Evolutionary conservation across 257 asterid genomes (phyloP).

Genomic region (Solanum medicagineum): DNA sequence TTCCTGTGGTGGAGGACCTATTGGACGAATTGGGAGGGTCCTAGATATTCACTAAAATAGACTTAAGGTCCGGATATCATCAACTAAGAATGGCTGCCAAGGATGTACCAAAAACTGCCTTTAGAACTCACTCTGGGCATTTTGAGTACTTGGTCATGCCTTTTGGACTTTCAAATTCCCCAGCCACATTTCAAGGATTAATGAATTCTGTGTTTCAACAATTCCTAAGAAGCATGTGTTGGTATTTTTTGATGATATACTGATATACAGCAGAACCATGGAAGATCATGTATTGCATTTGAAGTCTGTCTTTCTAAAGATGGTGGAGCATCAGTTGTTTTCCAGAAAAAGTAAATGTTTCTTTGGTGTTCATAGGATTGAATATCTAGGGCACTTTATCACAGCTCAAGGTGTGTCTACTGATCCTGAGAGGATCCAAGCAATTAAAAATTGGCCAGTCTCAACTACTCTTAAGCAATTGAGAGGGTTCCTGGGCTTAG

Average conservation of each 20-base stretch:
- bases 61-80: background rate
- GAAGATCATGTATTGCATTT: background rate
- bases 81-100: background rate
- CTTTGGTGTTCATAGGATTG: no score
- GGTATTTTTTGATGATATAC: background rate
- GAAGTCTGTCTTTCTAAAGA: no score
- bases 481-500: background rate
- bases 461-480: no score
- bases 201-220: background rate
- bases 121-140: background rate
- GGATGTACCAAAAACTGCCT: background rate
- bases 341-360: no score
- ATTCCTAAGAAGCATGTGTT: background rate
- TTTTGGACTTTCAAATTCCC: background rate
- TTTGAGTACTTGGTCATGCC: background rate
- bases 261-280: no score
- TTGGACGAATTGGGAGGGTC: background rate
- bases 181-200: background rate
- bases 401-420: background rate
- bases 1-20: background rate
- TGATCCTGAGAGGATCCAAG: no score
- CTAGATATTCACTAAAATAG: background rate
- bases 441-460: no score
- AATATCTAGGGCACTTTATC: no score
- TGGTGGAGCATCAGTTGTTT: background rate